phyloP scores from a whole-genome alignment of 768 basidiomycete species.

The Rhodotorula kratochvilovae region DNA sequence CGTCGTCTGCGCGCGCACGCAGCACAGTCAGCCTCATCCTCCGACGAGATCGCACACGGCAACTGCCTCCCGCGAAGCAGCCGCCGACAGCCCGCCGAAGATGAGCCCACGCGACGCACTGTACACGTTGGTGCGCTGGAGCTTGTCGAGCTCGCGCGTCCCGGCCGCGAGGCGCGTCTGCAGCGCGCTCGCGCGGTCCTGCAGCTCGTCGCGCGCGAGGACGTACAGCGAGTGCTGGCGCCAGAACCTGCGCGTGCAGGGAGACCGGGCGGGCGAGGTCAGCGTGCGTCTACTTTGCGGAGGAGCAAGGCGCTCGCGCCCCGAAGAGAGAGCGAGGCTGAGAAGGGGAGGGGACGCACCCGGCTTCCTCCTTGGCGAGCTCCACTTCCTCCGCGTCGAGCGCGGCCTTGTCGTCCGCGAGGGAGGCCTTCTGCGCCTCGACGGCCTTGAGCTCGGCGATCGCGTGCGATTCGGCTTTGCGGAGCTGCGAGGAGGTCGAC shows the following conservation, averaged over 20 bases:
- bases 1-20: conserved; percentile 56
- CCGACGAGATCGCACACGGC: too few relatives aligned
- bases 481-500: not conserved
- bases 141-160: conserved; percentile 52
- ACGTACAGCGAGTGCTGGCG: conserved; percentile 68
- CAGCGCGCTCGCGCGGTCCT: conserved; percentile 64
- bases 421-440: conserved; percentile 68
- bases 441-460: conserved; percentile 70
- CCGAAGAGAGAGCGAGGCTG: not conserved
- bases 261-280: too few relatives aligned
- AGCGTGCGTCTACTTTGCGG: too few relatives aligned
- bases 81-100: too few relatives aligned
- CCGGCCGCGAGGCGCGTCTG: conserved; percentile 74
- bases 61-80: too few relatives aligned
- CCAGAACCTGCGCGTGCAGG: conserved; percentile 63
- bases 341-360: conserved; percentile 56
- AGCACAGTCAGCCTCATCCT: not conserved
- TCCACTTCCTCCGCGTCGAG: conserved; percentile 72
- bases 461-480: conserved; percentile 35
- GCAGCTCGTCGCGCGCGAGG: conserved; percentile 61
- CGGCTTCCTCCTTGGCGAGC: conserved; percentile 76
- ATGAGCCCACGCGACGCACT: conserved; percentile 49
- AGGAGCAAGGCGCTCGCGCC: too few relatives aligned
- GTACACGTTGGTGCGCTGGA: conserved; percentile 89
- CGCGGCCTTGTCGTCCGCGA: conserved; percentile 66